Evolutionary conservation across 2,329 filamentous ascomycete species (phyloP).

Genomic region (Alternaria arborescens): DNA sequence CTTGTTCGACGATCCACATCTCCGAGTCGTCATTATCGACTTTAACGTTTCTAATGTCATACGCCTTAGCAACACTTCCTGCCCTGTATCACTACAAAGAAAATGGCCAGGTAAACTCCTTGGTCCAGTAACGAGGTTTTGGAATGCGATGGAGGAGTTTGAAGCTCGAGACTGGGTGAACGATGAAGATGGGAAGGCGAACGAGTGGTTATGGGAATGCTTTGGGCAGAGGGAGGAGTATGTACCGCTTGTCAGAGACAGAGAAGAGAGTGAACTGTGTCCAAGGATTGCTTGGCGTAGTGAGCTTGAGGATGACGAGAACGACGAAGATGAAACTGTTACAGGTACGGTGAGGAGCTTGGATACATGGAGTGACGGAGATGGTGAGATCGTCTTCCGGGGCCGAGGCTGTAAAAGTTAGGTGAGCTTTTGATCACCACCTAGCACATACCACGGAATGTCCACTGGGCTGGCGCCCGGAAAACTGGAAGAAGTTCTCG

Average conservation of each 20-base stretch:
- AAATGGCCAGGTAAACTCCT: slow-evolving; percentile 1
- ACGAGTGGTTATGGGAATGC: slow-evolving; percentile 9
- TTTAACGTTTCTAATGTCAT: slow-evolving; percentile 6
- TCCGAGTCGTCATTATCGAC: slow-evolving; percentile 2
- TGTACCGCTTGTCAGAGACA: slow-evolving; percentile 3
- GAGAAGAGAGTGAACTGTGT: background rate
- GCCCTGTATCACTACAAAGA: background rate
- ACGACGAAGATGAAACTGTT: background rate
- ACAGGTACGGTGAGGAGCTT: background rate
- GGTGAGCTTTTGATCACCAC: background rate
- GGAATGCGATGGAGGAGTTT: slow-evolving; percentile 6
- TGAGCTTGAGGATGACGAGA: background rate
- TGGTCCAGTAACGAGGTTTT: background rate
- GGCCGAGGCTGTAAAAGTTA: background rate
- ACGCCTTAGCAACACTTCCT: background rate
- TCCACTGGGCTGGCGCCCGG: background rate
- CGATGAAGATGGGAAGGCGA: background rate
- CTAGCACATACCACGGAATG: background rate
- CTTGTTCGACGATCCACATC: background rate
- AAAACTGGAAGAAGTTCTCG: background rate
- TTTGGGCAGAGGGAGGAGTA: slow-evolving; percentile 1
- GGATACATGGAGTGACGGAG: no score
- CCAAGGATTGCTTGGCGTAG: background rate
- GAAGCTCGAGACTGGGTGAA: background rate
- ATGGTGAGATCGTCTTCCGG: background rate